Evolutionary conservation across 371 early-diverging fungal species (phyloP).

Genomic region (Mucor saturninus): DNA sequence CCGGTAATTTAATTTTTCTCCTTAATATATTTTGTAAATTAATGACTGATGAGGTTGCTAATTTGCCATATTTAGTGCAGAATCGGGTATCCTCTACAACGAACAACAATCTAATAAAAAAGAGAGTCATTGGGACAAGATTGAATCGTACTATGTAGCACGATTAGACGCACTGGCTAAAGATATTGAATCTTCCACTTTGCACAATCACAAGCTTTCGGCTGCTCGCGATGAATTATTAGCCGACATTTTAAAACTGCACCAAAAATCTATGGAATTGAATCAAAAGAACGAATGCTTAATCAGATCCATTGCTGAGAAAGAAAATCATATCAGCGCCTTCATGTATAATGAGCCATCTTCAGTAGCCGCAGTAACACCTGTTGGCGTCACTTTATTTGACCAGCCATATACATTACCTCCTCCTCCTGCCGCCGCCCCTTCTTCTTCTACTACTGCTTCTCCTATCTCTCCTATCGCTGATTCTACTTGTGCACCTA

Average conservation of each 20-base stretch:
- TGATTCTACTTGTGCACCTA: background rate
- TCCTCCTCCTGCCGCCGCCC: background rate
- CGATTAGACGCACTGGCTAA: conserved; percentile 15
- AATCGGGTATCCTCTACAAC: background rate
- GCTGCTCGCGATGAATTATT: conserved; percentile 23
- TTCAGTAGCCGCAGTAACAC: background rate
- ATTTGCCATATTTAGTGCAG: background rate
- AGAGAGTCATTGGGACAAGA: conserved; percentile 25
- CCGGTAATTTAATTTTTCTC: background rate
- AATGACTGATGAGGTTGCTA: background rate
- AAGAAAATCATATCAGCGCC: conserved; percentile 25
- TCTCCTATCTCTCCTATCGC: background rate
- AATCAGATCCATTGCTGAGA: conserved; percentile 22
- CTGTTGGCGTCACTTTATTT: conserved; percentile 25
- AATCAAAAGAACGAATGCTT: conserved; percentile 19
- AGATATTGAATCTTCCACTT: conserved; percentile 19
- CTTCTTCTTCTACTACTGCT: background rate
- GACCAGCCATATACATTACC: conserved; percentile 16
- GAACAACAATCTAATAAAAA: background rate
- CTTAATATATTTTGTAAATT: background rate
- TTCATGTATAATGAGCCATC: conserved; percentile 12
- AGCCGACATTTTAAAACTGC: conserved; percentile 23
- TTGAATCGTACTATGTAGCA: conserved; percentile 21
- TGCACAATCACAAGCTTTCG: conserved; percentile 21
- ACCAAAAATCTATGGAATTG: conserved; percentile 24